Base-by-base conservation (phyloP, 1,284 basidiomycete species). In the Pholiota adiposa region DNA sequence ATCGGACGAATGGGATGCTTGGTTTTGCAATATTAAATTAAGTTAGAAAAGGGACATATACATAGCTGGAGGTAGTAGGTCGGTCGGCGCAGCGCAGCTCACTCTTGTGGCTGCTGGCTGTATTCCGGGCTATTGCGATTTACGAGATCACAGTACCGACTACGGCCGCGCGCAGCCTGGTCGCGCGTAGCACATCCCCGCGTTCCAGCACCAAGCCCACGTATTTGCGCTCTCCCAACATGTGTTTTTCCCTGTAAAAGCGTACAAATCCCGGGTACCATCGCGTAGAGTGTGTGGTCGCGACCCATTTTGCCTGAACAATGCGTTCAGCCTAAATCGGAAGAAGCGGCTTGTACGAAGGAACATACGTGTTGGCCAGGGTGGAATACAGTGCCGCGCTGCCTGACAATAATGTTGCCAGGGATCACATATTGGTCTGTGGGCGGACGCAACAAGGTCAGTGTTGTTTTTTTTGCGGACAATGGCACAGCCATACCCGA, bases 321-420 rank as follows among this genome's bases (percentile, higher is more conserved):
- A 36, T 54, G 54, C 57, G 62, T 70, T 34, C 34, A 65, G 64
- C 58, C 48, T 59, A 34, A 61, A 50, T 14, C 46, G 36, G 38
- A 33, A 59, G 21, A 59, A 21, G 23, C n/a, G 8, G 34, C 51
- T 34, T 51, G 59, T 58, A 34, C 53, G 58, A 58, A 33, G 49
- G 53, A 50, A 75, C 85, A 60, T 73, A 94, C 94, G 76, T 97
- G 88, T 75, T 95, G 93, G 1, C 95, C 96, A 1, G 96, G 89
- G 71, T 96, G 93, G 77, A 96, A 96, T 56, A 89, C 81, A 1
- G 90, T 89, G 9, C 96, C 96, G 64, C 96, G 85, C 75, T 98
- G 96, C 51, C 96, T 86, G 38, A 97, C 87, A 70, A 98, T 92
- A 68, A 98, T 97, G 77, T 96, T 93, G 50, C 96, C 96, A 8